Base-by-base conservation (phyloP, 345 rosid species). In the Gynandropsis gynandra region DNA sequence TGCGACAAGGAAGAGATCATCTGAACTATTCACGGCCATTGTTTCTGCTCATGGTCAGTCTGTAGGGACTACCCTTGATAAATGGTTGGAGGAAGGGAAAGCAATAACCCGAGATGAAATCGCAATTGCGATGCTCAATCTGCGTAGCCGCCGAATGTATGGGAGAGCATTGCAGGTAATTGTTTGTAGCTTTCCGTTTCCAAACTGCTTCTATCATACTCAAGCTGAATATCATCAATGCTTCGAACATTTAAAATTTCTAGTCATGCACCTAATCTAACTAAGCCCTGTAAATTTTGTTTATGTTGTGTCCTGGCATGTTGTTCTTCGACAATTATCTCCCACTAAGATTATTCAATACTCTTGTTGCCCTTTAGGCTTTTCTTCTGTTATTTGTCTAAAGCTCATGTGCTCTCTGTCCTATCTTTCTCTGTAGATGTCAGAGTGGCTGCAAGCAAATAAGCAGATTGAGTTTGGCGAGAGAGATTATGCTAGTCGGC, bases 131-230 rank as follows among this genome's bases (percentile, higher is more conserved):
- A 75, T 72, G 79, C 13, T 66, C 41, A 40, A 71, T 39, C 83
- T 87, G 61, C 95, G 95, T 42, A 81, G 38, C 34, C 80, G 82
- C 47, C 65, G 69, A 34, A 75, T 92, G 94, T 85, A 64, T 66
- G 72, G 80, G 56, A 87, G 68, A 77, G 97, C 98, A 24, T 66
- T 87, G 68, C 94, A 87, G 98, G 97, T 92, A 56, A 68, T 50
- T 50, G 7, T 8, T 9, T 9, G 7, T 14, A 7, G 24, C 9
- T 9, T 27, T 44, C 37, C 45, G 12, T 61, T 42, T 42, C 37
- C 1, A 7, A 9, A 11, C 42, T 20, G 5, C 29, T 24, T 24
- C 5, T 24, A 24, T 24, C 29, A 24, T 24, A 5, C 29, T 24
- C 29, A 2, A 24, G 34, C 33, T 58, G 63, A 13, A 10, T 49